Evolutionary conservation across 805 yeast genomes (phyloP).

Genomic region (Vanderwaltozyma yarrowii): DNA sequence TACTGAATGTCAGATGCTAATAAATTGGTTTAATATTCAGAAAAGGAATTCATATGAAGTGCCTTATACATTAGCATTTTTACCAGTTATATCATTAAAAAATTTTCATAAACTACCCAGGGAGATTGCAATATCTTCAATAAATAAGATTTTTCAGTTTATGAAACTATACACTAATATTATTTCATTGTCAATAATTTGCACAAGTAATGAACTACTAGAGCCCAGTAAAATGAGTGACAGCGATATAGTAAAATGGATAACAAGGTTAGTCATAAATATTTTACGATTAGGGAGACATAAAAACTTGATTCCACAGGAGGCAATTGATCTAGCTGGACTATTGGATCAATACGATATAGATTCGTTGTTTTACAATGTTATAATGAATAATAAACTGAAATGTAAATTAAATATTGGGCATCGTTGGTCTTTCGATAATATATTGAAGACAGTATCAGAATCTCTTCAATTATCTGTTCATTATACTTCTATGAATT

Average conservation of each 20-base stretch:
- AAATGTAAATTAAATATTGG: slow-evolving; percentile 7
- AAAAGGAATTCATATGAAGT: slow-evolving; percentile 15
- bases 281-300: slow-evolving; percentile 10
- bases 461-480: slow-evolving; percentile 9
- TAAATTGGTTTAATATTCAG: slow-evolving; percentile 15
- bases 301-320: slow-evolving; percentile 10
- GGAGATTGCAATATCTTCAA: slow-evolving; percentile 12
- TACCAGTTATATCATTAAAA: slow-evolving; percentile 19
- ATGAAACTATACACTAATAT: slow-evolving; percentile 9
- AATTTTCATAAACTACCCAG: slow-evolving; percentile 15
- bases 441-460: slow-evolving; percentile 6
- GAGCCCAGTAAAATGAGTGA: slow-evolving; percentile 3
- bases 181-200: slow-evolving; percentile 10
- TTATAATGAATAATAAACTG: slow-evolving; percentile 7
- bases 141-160: slow-evolving; percentile 17
- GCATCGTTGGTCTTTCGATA: slow-evolving; percentile 9
- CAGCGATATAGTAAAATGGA: slow-evolving; percentile 6
- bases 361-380: slow-evolving; percentile 20
- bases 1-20: slow-evolving; percentile 8
- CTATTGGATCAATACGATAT: slow-evolving; percentile 19
- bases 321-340: slow-evolving; percentile 11
- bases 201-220: neutral
- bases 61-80: slow-evolving; percentile 18
- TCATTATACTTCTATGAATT: slow-evolving; percentile 2
- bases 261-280: slow-evolving; percentile 12